phyloP scores from a whole-genome alignment of 768 basidiomycete genomes.

The Cystofilobasidium bisporidii region DNA sequence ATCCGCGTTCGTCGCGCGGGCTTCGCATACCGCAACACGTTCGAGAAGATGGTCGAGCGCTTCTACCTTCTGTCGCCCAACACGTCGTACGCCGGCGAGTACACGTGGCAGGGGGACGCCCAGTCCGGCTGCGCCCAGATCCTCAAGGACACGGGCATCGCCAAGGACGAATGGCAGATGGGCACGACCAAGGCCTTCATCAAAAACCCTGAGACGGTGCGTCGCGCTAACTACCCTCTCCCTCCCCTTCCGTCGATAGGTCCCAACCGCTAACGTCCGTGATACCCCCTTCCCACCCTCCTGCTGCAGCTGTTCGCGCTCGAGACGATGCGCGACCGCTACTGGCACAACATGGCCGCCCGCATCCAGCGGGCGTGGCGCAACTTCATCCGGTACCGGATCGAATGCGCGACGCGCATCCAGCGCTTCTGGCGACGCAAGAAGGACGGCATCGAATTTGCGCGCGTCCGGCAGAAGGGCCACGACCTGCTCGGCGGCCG shows the following conservation, averaged over 20 bases:
- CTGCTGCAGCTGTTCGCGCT: conserved; percentile 83
- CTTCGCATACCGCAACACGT: conserved; percentile 90
- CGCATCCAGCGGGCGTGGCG: conserved; percentile 94
- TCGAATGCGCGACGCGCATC: conserved; percentile 88
- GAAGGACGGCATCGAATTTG: conserved; percentile 82
- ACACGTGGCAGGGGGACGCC: conserved; percentile 86
- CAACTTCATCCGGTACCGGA: conserved; percentile 88
- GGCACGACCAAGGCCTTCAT: conserved; percentile 97
- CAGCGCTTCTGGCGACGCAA: conserved; percentile 99
- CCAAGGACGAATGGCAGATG: conserved; percentile 99
- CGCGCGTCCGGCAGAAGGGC: conserved; percentile 84
- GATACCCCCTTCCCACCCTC: not conserved
- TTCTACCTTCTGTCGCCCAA: conserved; percentile 92
- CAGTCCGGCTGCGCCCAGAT: conserved; percentile 88
- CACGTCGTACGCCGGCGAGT: conserved; percentile 97
- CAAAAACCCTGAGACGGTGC: conserved; percentile 94
- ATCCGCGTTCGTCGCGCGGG: conserved; percentile 94
- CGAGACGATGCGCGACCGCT: conserved; percentile 96
- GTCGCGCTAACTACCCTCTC: conserved; percentile 31
- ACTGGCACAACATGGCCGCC: conserved; percentile 99
- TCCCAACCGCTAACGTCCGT: not conserved
- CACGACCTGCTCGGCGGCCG: conserved; percentile 81
- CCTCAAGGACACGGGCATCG: conserved; percentile 86
- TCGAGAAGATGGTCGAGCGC: conserved; percentile 97
- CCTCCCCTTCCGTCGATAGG: conserved; percentile 4